These are phyloP conservation scores for Rutstroemia sp. DNA, from an alignment of 2,329 filamentous ascomycete species.

Conservation along the genomic window DNA sequence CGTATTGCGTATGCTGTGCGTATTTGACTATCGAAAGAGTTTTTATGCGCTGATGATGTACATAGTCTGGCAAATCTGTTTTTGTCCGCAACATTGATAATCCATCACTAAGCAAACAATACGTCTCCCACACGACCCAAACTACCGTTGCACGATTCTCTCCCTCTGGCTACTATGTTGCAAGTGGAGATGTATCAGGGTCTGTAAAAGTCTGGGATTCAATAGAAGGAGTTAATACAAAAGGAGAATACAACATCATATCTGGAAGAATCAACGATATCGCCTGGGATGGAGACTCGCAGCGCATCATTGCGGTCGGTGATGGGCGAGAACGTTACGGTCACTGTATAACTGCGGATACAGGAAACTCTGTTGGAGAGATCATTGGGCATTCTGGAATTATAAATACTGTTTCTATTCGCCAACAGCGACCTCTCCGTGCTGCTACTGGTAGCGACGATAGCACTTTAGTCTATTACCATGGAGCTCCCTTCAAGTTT, in stretches of 20 bases:
- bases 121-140: slow-evolving; percentile 79
- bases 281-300: slow-evolving; percentile 94
- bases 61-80: slow-evolving; percentile 87
- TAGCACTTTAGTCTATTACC: slow-evolving; percentile 81
- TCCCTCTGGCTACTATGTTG: slow-evolving; percentile 90
- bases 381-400: slow-evolving; percentile 85
- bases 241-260: slow-evolving; percentile 89
- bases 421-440: slow-evolving; percentile 81
- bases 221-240: slow-evolving; percentile 75
- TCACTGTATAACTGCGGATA: slow-evolving; percentile 90
- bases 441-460: slow-evolving; percentile 91
- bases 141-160: slow-evolving; percentile 93
- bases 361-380: slow-evolving; percentile 92
- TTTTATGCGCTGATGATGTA: slow-evolving; percentile 9
- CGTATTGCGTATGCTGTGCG: slow-evolving; percentile 86
- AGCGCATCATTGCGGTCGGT: slow-evolving; percentile 92
- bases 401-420: slow-evolving; percentile 86
- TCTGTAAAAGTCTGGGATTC: slow-evolving; percentile 89
- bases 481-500: slow-evolving; percentile 95
- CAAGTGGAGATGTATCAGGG: slow-evolving; percentile 81
- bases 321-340: slow-evolving; percentile 91
- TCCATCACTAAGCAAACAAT: slow-evolving; percentile 77
- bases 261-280: slow-evolving; percentile 93
- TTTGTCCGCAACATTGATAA: slow-evolving; percentile 93
- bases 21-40: slow-evolving; percentile 8